These are phyloP conservation scores for Euphorbia lathyris DNA, from an alignment of 345 rosid species.

Conservation along the genomic window DNA sequence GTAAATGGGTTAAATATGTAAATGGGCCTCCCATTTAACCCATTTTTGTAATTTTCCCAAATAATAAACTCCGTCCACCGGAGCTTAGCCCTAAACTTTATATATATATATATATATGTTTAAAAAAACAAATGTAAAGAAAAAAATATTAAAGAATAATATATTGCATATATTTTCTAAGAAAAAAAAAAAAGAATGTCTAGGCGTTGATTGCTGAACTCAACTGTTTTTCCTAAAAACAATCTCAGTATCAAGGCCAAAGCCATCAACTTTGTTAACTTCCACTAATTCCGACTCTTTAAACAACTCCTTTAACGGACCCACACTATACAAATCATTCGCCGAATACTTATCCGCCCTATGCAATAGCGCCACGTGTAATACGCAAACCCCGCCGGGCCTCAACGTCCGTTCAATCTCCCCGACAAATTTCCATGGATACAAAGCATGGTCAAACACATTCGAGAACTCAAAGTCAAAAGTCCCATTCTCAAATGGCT, in stretches of 20 bases:
- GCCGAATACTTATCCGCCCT: slow-evolving; percentile 45
- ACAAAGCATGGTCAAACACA: slow-evolving; percentile 43
- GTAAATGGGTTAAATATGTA: too few species aligned
- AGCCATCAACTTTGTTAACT: slow-evolving; percentile 32
- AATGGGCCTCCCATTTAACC: too few species aligned
- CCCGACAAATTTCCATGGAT: slow-evolving; percentile 31
- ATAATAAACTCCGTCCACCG: too few species aligned
- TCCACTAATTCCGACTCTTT: slow-evolving; percentile 30
- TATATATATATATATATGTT: too few species aligned
- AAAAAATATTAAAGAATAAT: not conserved
- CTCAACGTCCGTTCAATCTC: slow-evolving; percentile 44
- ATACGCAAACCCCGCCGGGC: slow-evolving; percentile 35
- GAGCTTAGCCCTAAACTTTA: too few species aligned
- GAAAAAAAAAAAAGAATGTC: not conserved
- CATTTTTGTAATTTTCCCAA: too few species aligned
- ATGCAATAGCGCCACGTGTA: slow-evolving; percentile 34
- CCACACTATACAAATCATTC: slow-evolving; percentile 37
- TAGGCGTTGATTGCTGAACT: not conserved
- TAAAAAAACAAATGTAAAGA: not conserved
- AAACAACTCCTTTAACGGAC: slow-evolving; percentile 28
- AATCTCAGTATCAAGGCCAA: slow-evolving; percentile 41
- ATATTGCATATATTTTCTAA: not conserved
- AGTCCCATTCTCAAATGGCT: slow-evolving; percentile 33
- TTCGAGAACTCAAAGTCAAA: slow-evolving; percentile 47
- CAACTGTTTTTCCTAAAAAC: slow-evolving; percentile 23